These are phyloP conservation scores for Candida adriatica DNA, from an alignment of 805 yeast genomes.

Conservation along the genomic window DNA sequence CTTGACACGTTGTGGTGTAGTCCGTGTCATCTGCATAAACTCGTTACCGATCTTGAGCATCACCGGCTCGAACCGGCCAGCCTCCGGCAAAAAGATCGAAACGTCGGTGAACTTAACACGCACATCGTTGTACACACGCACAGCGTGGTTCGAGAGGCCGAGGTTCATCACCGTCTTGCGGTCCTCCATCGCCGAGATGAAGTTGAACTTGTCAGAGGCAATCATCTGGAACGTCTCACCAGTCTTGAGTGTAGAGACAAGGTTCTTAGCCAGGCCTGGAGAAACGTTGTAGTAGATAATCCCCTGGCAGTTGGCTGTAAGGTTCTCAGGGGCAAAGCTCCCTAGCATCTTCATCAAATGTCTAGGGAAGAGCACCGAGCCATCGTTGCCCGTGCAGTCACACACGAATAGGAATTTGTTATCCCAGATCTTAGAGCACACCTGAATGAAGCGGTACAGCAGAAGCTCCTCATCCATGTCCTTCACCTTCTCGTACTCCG, in stretches of 20 bases:
- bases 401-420: constrained; percentile 52
- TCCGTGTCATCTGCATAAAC: constrained; percentile 49
- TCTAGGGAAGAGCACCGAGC: constrained; percentile 20
- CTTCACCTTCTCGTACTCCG: constrained; percentile 29
- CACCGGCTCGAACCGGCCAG: constrained; percentile 51
- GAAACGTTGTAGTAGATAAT: constrained; percentile 41
- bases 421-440: constrained; percentile 66
- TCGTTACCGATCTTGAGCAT: constrained; percentile 64
- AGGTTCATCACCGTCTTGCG: constrained; percentile 34
- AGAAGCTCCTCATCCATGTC: constrained; percentile 41
- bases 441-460: constrained; percentile 54
- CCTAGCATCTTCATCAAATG: constrained; percentile 32
- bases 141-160: constrained; percentile 37
- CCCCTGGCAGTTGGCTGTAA: constrained; percentile 44
- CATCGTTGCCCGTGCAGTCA: constrained; percentile 62
- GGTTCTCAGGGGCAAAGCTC: constrained; percentile 44
- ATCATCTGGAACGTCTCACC: constrained; percentile 12
- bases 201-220: constrained; percentile 23
- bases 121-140: constrained; percentile 38
- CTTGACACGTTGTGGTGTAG: constrained; percentile 35
- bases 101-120: constrained; percentile 48
- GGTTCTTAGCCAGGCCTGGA: constrained; percentile 19
- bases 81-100: constrained; percentile 40
- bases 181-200: constrained; percentile 42
- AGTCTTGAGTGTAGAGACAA: constrained; percentile 22